Conservation (phyloP, 108 stramenopile genomes). For the Hondaea fermentalgiana region DNA sequence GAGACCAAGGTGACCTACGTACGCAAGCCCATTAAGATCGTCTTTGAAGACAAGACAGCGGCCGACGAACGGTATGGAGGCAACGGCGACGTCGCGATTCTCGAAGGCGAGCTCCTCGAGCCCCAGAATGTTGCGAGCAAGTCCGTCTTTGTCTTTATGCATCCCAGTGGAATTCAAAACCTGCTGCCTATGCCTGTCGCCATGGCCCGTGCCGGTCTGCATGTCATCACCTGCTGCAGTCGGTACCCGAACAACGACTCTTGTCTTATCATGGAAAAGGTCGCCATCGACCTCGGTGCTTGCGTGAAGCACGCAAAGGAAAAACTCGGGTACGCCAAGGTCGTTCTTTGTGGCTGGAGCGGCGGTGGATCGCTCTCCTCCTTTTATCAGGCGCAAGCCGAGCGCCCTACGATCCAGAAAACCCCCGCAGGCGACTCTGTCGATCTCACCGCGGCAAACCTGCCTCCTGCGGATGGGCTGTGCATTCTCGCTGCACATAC, state of each 20-base stretch:
- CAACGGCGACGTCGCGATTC: not conserved
- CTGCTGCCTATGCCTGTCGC: slow-evolving; percentile 1
- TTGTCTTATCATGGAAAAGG: slow-evolving; percentile 10
- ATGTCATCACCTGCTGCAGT: slow-evolving; percentile 11
- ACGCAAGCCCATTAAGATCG: not conserved
- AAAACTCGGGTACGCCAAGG: not conserved
- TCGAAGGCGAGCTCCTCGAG: not conserved
- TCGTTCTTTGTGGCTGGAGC: slow-evolving; percentile 12
- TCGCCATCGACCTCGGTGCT: not conserved
- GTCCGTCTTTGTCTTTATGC: not conserved
- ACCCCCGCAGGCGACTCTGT: slow-evolving; percentile 5
- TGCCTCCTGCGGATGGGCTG: not conserved
- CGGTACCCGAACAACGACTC: slow-evolving; percentile 12
- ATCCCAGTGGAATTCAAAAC: slow-evolving; percentile 2
- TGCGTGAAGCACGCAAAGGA: not conserved
- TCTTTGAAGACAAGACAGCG: not conserved
- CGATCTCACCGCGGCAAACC: not conserved
- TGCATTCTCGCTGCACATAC: not conserved
- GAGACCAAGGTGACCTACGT: not conserved
- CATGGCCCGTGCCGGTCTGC: not conserved
- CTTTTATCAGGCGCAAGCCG: slow-evolving; percentile 1
- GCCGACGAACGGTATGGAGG: not conserved
- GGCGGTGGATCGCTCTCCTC: not conserved
- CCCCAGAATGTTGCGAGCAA: not conserved
- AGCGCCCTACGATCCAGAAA: not conserved